Base-by-base conservation (phyloP, 139 green algal genomes). In the Pleodorina starrii region DNA sequence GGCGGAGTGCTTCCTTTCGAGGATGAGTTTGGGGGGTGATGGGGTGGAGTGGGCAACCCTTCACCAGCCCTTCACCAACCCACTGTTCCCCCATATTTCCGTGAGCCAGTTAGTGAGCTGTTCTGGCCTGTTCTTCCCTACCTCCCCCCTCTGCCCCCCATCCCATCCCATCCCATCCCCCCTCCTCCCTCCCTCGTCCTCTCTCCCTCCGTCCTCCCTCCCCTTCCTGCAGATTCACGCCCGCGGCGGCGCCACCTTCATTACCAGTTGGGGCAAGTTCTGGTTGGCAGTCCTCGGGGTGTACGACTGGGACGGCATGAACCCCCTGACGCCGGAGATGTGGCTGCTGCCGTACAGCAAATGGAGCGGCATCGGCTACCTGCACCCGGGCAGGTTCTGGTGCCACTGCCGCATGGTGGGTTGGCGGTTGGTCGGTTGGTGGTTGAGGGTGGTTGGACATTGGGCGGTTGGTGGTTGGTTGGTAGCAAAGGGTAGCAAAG, bases 181-280 rank as follows among this genome's bases (percentile, higher is more conserved):
- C 57, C 57, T 69, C 57, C n/a, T n/a, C 57, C 48, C 48, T 57
- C 48, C 48, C 48, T 57, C 48, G 11, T 10, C 48, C 48, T 12
- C 48, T 57, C 48, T 57, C 12, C 36, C 38, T 42, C 27, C 19
- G 0, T 38, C n/a, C 66, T 6, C 48, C 36, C 32, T 44, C 0
- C 59, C 35, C 35, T 27, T 29, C 51, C 27, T 43, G 7, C 95
- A 98, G 97, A 99, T 99, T 23, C 95, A 98, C 78, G 32, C 84
- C 2, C 93, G 94, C n/a, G 97, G 96, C 48, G 97, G 97, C 25
- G 97, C 97, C 27, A 96, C 92, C 35, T 91, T 93, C 85, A 96
- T 98, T 82, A 98, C 98, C 0, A 97, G 92, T 11, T 99, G 98
- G 98, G 98, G 97, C 92, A 99, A 99, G 95, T 99, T 99, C 95